phyloP scores from a whole-genome alignment of 805 yeast genomes.

The Nakazawaea populi region DNA sequence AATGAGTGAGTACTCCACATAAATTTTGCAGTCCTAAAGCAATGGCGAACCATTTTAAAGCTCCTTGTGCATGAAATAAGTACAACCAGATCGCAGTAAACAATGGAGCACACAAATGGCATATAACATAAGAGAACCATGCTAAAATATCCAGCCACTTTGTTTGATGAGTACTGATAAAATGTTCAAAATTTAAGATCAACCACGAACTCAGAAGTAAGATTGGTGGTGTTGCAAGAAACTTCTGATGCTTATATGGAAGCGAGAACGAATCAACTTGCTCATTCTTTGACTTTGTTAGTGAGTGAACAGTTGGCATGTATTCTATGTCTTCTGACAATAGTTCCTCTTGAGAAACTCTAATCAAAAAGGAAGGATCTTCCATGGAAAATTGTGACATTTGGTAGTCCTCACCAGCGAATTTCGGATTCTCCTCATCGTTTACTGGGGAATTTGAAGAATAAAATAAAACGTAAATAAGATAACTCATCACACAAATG shows the following conservation, averaged over 20 bases:
- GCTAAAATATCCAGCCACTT: constrained; percentile 47
- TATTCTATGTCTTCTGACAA: no score
- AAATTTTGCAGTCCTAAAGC: constrained; percentile 57
- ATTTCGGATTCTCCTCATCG: not conserved
- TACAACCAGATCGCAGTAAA: constrained; percentile 58
- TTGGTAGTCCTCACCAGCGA: not conserved
- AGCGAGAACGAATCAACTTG: not conserved
- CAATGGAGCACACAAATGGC: constrained; percentile 57
- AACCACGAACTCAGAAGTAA: constrained; percentile 42
- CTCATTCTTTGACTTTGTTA: not conserved
- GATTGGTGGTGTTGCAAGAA: constrained; percentile 34
- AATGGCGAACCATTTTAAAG: constrained; percentile 43
- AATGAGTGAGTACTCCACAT: constrained; percentile 53
- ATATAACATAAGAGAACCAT: constrained; percentile 56
- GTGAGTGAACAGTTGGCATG: no score
- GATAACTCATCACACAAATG: constrained; percentile 10
- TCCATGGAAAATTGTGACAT: no score
- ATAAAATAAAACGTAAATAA: constrained; percentile 10
- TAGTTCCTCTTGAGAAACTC: no score
- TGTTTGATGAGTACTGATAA: constrained; percentile 30
- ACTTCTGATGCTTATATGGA: no score
- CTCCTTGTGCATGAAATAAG: constrained; percentile 64
- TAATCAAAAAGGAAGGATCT: no score
- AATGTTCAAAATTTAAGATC: constrained; percentile 39
- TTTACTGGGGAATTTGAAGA: not conserved